Evolutionary conservation across 345 rosid species (phyloP), one percentile per base, ranked within the genome.

Genomic region (Reutealis trisperma): DNA sequence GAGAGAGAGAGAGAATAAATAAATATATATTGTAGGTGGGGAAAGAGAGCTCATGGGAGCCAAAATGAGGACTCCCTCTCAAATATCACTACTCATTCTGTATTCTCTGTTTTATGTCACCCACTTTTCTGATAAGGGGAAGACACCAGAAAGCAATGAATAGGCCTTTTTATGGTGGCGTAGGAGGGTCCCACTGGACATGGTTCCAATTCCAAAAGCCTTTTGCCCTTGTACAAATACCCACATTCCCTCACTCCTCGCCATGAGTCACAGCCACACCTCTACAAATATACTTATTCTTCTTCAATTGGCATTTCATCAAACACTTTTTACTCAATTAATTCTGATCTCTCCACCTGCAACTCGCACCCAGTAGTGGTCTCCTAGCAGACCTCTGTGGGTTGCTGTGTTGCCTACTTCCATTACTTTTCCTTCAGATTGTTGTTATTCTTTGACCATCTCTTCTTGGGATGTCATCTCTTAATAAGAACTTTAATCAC

Each of bases 111-210:
- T 27, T 8, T 5, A 4, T 37, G 5, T 9, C 75, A 52, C 54
- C 2, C 70, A 24, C 34, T 69, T 71, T 77, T 27, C 72, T 81
- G 79, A 76, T 66, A 68, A 81, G 51, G 77, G 70, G 75, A 77
- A 76, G 19, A 71, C 80, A 71, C 22, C 58, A 73, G 47, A 73
- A 77, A 67, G 77, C 78, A 80, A 71, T 70, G 72, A 78, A 79
- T 72, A 74, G 62, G 80, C 66, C 67, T 78, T 88, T 83, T 81
- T 55, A 83, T 78, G 75, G 87, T 83, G 84, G 87, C 78, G 78
- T 81, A 63, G 83, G 79, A 22, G 88, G 96, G 90, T 54, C 89
- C 95, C 88, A 73, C 8, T 78, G 90, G 81, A 88, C 92, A 85
- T 75, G 91, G 84, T 91, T 89, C 94, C 84, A 64, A 37, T 37